Evolutionary conservation across 306 rosid species (phyloP).

Genomic region (Gastrolobium bilobum): DNA sequence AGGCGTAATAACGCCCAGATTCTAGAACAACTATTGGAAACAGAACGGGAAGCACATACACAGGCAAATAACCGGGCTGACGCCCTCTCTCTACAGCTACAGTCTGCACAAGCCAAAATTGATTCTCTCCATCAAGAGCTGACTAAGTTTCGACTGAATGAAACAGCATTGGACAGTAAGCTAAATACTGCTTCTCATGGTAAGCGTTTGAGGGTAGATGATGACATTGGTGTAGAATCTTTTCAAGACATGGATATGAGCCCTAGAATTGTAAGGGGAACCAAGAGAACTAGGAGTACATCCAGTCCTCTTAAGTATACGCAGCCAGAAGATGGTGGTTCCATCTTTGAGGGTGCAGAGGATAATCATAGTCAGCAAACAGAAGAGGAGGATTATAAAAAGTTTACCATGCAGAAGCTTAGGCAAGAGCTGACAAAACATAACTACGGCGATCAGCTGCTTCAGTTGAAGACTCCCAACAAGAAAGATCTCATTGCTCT

Average conservation of each 20-base stretch:
- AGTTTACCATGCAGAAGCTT: conserved; percentile 82
- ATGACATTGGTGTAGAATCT: conserved; percentile 76
- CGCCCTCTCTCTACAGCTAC: conserved; percentile 84
- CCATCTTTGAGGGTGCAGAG: conserved; percentile 75
- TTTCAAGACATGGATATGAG: conserved; percentile 78
- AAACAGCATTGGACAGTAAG: conserved; percentile 83
- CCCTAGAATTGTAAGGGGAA: conserved; percentile 65
- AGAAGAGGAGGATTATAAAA: conserved; percentile 76
- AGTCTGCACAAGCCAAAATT: conserved; percentile 88
- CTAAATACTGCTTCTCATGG: conserved; percentile 77
- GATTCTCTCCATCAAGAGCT: conserved; percentile 88
- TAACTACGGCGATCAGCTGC: conserved; percentile 84
- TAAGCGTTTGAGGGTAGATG: conserved; percentile 79
- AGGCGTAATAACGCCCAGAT: conserved; percentile 76
- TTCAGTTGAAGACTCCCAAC: conserved; percentile 79
- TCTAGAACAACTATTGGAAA: conserved; percentile 84
- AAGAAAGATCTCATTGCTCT: conserved; percentile 82
- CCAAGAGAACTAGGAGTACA: conserved; percentile 77
- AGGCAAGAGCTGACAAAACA: conserved; percentile 95
- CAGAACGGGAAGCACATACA: conserved; percentile 91
- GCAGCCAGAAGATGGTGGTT: conserved; percentile 92
- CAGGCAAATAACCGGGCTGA: conserved; percentile 94
- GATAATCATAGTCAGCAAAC: conserved; percentile 78
- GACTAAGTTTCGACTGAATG: conserved; percentile 82
- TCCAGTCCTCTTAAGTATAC: conserved; percentile 62